Base-by-base conservation (phyloP, 1,284 basidiomycete species). In the Austroboletus sp. region DNA sequence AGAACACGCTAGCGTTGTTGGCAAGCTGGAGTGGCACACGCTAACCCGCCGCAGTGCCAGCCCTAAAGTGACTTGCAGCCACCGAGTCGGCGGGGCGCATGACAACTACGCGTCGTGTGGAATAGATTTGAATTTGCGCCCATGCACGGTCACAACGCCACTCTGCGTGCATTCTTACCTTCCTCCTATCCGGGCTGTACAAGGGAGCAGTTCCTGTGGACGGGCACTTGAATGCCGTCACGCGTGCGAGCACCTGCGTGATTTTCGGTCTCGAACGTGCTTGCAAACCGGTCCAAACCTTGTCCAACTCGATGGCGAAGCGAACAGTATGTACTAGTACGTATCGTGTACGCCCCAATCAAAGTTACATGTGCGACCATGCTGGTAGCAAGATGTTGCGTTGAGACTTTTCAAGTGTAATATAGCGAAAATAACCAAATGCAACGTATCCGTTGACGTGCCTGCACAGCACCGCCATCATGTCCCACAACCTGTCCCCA, bases 401-500 rank as follows among this genome's bases (percentile, higher is more conserved):
- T 25, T 25, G 23, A 25, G 23, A 25, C 23, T 25, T 41, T 38
- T 45, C 53, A 50, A 46, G 53, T 53, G 61, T 55, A 58, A 58
- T 53, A 58, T n/a, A 13, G n/a, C 6, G 17, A 64, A 62, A 55
- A 52, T 57, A 57, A 38, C 42, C 32, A 51, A 49, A 49, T 57
- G 49, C 51, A 54, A 52, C 50, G 29, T 53, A 55, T 49, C 45
- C 50, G 50, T 52, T 62, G 61, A 62, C 62, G 67, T 67, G 23
- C 67, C 42, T 42, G 46, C 55, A 57, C 51, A 60, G 56, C 62
- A 61, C 58, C 52, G 57, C 62, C 67, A 68, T 66, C 72, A 79
- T 79, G 77, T 79, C 76, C 55, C 66, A 69, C 56, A 70, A 70
- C 58, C 70, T 74, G 19, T 76, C 76, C 53, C 75, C 78, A 51